Conservation (phyloP, 179 eudicot genomes). For the Drosera spatulata region DNA sequence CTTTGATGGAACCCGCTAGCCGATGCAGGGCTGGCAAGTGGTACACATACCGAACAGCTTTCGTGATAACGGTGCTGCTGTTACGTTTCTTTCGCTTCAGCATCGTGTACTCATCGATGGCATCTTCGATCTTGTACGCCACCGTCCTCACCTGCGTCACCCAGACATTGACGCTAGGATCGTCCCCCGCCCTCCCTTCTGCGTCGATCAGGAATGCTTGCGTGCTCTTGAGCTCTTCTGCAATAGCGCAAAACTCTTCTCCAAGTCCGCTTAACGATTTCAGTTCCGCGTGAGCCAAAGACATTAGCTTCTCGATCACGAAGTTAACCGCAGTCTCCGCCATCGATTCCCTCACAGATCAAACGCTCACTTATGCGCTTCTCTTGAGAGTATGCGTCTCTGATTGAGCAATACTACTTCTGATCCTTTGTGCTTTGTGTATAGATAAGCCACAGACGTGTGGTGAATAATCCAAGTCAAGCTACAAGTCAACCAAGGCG, state of each 20-base stretch:
- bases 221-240: conserved; percentile 6
- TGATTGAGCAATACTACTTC: too few species aligned
- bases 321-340: conserved; percentile 4
- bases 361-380: too few species aligned
- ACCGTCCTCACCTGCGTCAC: conserved; percentile 7
- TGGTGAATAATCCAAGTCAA: too few species aligned
- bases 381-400: too few species aligned
- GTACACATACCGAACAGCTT: background rate
- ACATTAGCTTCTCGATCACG: background rate
- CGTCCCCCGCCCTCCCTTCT: conserved; percentile 7
- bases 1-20: background rate
- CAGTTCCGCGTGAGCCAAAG: background rate
- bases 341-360: too few species aligned
- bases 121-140: conserved; percentile 10
- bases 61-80: background rate
- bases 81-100: background rate
- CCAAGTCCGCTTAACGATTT: background rate
- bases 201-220: conserved; percentile 10
- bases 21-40: background rate
- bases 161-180: conserved; percentile 4
- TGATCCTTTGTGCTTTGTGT: too few species aligned
- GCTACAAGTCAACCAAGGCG: too few species aligned
- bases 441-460: too few species aligned
- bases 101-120: too few species aligned
- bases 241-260: background rate